Percentiles rank a stretch among this genome's conserved stretches.
These are phyloP conservation scores for Pseudogymnoascus sp. DNA, from an alignment of 2,329 filamentous ascomycete genomes.

Conservation along the genomic window DNA sequence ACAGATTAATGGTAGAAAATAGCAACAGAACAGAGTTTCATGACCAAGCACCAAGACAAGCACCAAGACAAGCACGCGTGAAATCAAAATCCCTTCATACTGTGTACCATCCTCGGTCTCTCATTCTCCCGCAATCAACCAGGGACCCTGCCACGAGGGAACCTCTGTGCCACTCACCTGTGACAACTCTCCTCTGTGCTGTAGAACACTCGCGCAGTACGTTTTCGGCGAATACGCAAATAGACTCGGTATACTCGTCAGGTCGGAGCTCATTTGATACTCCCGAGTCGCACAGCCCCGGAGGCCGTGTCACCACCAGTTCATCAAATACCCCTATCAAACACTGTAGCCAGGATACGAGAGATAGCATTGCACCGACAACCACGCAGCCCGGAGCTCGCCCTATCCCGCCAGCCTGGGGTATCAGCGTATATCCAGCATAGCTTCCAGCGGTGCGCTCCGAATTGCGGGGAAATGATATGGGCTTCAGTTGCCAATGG, in stretches of 20 bases:
- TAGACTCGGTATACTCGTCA: background rate
- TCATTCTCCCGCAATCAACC: background rate
- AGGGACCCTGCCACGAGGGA: background rate
- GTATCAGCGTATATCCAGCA: background rate
- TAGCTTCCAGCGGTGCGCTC: background rate
- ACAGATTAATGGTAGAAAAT: background rate
- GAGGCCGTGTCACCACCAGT: background rate
- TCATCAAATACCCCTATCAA: background rate
- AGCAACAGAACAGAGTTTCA: background rate
- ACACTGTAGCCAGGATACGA: background rate
- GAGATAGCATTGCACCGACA: background rate
- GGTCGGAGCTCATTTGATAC: background rate
- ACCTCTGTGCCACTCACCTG: background rate
- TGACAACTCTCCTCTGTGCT: background rate
- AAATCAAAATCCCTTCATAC: background rate
- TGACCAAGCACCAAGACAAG: background rate
- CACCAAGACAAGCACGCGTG: background rate
- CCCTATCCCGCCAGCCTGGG: background rate
- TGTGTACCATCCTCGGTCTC: background rate
- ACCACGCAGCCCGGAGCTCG: background rate
- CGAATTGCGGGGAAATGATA: background rate
- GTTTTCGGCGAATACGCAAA: background rate
- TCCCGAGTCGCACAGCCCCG: background rate
- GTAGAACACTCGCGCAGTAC: too few species aligned
- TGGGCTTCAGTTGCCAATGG: background rate